These are phyloP conservation scores for Rhytidhysteron rufulum DNA, from an alignment of 2,329 filamentous ascomycete species.

Conservation along the genomic window DNA sequence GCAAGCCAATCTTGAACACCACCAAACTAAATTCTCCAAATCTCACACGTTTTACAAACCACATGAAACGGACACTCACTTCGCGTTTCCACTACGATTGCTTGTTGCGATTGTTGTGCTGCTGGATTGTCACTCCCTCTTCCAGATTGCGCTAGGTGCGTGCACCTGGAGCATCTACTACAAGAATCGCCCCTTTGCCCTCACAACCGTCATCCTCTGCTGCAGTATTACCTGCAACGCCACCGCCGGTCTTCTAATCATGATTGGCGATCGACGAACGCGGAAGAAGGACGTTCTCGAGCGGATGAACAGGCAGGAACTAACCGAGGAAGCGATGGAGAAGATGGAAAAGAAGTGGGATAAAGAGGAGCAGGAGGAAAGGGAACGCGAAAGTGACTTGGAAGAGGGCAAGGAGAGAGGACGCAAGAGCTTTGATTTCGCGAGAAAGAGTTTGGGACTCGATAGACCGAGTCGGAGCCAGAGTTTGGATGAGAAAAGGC, in stretches of 20 bases:
- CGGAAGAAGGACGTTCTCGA: conserved; percentile 84
- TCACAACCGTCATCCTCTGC: conserved; percentile 78
- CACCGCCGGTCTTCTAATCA: conserved; percentile 71
- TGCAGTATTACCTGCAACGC: conserved; percentile 77
- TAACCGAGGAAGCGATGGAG: conserved; percentile 64
- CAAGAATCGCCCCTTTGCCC: conserved; percentile 61
- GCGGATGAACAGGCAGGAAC: conserved; percentile 69
- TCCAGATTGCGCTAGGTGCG: conserved; percentile 76
- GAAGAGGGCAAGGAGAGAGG: no score
- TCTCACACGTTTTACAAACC: conserved; percentile 89
- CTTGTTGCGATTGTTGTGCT: conserved; percentile 75
- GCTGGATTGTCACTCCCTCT: conserved; percentile 72
- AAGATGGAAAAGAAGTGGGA: conserved; percentile 49
- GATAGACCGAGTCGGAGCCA: no score
- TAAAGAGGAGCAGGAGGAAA: conserved; percentile 35
- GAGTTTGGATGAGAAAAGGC: no score
- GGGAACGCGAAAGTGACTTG: conserved; percentile 15
- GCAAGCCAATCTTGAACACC: conserved; percentile 67
- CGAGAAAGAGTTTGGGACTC: no score
- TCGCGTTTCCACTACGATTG: conserved; percentile 70
- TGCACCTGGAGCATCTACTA: conserved; percentile 78
- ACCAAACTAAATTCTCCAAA: conserved; percentile 74
- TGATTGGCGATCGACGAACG: conserved; percentile 69
- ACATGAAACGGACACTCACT: conserved; percentile 78
- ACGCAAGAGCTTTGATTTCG: no score